Evolutionary conservation across 208 protist genomes (phyloP), one percentile per base, ranked within the genome.

Genomic region (Trypanosoma lewisi): DNA sequence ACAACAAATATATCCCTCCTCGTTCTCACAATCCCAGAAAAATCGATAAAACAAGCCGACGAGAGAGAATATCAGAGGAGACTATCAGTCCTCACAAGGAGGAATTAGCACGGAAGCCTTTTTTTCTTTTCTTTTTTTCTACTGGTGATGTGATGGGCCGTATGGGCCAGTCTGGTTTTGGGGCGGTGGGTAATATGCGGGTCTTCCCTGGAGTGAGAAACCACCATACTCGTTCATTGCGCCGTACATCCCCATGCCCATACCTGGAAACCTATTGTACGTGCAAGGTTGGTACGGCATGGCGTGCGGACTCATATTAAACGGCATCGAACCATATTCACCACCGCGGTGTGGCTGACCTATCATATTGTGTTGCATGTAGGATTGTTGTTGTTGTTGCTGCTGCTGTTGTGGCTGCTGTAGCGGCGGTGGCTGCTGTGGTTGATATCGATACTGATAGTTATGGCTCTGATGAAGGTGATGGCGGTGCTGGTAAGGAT

Each of bases 341-440:
- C 41, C 36, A 49, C 56, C 55, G 27, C 67, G 75, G 47, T 73
- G 63, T 65, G 67, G 11, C 53, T 53, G 33, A 23, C 58, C 42
- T 36, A 49, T 30, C 52, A 60, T 63, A 28, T 41, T 39, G 12
- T 75, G 60, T 56, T 70, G 67, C 39, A 67, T 66, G 49, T 73
- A 53, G 31, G 47, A 31, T 47, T 81, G 73, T 67, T 68, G 70
- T 5, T 65, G 62, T 56, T 70, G 54, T 19, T 39, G 56, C n/a
- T n/a, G n/a, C n/a, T n/a, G 41, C 59, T 36, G 48, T 51, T 25
- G 21, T 68, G 50, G 53, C 25, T 23, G 44, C 14, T 51, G 48
- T 53, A 36, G n/a, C n/a, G n/a, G n/a, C n/a, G n/a, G n/a, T n/a
- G n/a, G n/a, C n/a, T n/a, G n/a, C 25, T 19, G 33, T 67, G 23